Evolutionary conservation across 805 yeast species (phyloP).

Genomic region (Zygotorulaspora chibaensis): DNA sequence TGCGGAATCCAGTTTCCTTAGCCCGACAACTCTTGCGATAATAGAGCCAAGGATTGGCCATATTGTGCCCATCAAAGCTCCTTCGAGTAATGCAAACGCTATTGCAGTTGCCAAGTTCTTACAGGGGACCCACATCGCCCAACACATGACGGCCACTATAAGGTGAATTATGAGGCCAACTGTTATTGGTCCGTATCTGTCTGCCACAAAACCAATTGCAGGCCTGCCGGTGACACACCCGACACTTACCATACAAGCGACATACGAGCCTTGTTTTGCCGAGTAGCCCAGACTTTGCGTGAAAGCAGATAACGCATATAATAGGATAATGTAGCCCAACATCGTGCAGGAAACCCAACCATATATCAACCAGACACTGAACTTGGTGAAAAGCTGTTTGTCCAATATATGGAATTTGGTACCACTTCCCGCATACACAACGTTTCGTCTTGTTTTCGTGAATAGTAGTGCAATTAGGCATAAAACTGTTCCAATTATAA

Average conservation of each 20-base stretch:
- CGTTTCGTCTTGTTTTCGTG: conserved; percentile 38
- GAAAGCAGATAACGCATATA: conserved; percentile 57
- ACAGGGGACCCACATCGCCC: conserved; percentile 57
- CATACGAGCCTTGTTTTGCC: conserved; percentile 51
- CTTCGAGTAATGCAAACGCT: conserved; percentile 48
- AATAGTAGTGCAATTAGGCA: conserved; percentile 32
- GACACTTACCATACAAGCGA: conserved; percentile 55
- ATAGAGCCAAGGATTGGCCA: conserved; percentile 54
- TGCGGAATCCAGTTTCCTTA: conserved; percentile 46
- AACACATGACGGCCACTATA: conserved; percentile 39
- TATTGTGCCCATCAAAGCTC: conserved; percentile 57
- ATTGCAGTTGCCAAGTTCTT: conserved; percentile 53
- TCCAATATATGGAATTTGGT: conserved; percentile 40
- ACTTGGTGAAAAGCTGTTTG: conserved; percentile 34
- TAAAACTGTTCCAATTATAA: conserved; percentile 35
- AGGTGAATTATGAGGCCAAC: conserved; percentile 39
- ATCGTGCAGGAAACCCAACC: conserved; percentile 45
- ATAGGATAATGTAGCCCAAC: conserved; percentile 57
- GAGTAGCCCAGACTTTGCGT: conserved; percentile 57
- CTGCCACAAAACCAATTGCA: conserved; percentile 46
- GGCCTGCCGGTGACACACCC: conserved; percentile 59
- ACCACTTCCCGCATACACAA: conserved; percentile 4
- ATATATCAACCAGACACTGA: conserved; percentile 42
- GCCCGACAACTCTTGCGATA: conserved; percentile 50
- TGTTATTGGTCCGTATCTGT: conserved; percentile 49